Conservation (phyloP, 306 rosid species). For the Morella rubra region DNA sequence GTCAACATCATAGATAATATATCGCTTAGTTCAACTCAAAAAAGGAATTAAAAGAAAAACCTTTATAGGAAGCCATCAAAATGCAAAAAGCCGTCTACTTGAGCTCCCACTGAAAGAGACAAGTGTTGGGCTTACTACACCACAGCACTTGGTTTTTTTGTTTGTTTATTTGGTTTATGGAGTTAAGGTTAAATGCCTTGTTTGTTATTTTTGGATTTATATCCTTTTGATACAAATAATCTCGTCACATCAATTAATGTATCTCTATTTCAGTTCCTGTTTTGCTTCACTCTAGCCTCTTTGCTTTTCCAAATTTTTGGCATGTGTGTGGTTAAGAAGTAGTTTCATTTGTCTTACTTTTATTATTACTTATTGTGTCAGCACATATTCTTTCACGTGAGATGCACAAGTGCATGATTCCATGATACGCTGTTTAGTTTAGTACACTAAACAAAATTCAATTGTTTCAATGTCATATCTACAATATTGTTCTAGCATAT, state of each 20-base stretch:
- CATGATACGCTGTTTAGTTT: slow-evolving; percentile 1
- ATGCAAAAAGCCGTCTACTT: background rate
- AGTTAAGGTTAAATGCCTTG: background rate
- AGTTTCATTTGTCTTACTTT: background rate
- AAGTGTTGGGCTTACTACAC: background rate
- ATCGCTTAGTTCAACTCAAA: background rate
- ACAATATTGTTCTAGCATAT: background rate
- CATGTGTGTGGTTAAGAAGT: background rate
- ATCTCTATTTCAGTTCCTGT: background rate
- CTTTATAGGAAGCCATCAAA: background rate
- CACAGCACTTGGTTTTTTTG: background rate
- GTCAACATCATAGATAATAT: background rate
- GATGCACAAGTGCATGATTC: background rate
- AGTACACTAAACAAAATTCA: background rate
- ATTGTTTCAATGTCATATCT: background rate
- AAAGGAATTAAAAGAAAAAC: background rate
- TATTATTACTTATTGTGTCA: background rate
- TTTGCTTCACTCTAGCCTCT: background rate
- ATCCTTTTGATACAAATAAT: slow-evolving; percentile 1
- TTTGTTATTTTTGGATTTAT: background rate
- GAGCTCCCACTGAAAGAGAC: background rate
- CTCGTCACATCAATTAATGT: slow-evolving; percentile 9
- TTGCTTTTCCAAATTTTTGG: no score
- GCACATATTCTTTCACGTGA: background rate
- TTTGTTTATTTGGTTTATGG: background rate